Evolutionary conservation across 2,329 filamentous ascomycete species (phyloP).

Genomic region (Blumeriella jaapii): DNA sequence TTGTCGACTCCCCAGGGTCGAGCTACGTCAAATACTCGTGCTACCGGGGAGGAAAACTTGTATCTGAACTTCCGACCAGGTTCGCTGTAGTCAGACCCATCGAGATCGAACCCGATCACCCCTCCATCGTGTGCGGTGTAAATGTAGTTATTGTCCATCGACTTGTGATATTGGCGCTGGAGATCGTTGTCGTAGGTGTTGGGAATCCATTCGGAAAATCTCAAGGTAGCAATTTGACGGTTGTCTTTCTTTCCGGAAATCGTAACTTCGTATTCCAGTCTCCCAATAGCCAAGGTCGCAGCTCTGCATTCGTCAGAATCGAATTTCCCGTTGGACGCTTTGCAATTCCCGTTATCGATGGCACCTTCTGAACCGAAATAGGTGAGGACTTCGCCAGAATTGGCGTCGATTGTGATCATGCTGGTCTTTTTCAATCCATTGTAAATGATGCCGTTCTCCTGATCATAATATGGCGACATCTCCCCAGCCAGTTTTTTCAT

Average conservation of each 20-base stretch:
- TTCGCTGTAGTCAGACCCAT: constrained; percentile 27
- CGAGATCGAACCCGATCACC: constrained; percentile 67
- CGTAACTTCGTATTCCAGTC: constrained; percentile 79
- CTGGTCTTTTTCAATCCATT: constrained; percentile 86
- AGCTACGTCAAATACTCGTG: constrained; percentile 79
- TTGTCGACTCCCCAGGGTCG: constrained; percentile 56
- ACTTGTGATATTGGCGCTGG: constrained; percentile 65
- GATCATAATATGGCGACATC: constrained; percentile 62
- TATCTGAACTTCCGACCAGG: constrained; percentile 45
- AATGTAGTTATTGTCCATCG: constrained; percentile 81
- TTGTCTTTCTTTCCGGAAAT: constrained; percentile 68
- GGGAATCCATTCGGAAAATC: constrained; percentile 87
- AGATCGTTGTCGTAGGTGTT: constrained; percentile 88
- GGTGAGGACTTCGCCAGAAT: constrained; percentile 70
- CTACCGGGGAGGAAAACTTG: constrained; percentile 66
- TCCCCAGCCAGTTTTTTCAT: constrained; percentile 86
- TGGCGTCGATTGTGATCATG: constrained; percentile 79
- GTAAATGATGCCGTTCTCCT: constrained; percentile 71
- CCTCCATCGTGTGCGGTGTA: constrained; percentile 78
- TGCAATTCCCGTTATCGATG: constrained; percentile 45
- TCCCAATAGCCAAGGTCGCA: constrained; percentile 71
- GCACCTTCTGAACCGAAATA: constrained; percentile 69
- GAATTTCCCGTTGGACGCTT: constrained; percentile 41
- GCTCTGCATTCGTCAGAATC: constrained; percentile 62
- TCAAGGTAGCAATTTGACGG: constrained; percentile 74